phyloP scores from a whole-genome alignment of 768 basidiomycete genomes.

The Lactarius vividus region DNA sequence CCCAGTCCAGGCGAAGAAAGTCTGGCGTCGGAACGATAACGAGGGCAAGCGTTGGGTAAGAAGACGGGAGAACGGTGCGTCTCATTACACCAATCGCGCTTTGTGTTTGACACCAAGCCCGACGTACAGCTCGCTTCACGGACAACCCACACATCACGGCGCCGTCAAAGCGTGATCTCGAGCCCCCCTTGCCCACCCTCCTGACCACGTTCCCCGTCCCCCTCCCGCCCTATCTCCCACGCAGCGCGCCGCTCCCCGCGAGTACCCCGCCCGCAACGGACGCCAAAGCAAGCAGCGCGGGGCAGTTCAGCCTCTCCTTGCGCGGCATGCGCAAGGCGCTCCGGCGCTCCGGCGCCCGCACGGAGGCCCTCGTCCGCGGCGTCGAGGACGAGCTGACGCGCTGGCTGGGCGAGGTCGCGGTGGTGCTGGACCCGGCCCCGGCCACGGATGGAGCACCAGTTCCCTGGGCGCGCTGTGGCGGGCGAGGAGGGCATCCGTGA shows the following conservation, averaged over 20 bases:
- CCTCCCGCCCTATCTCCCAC: constrained; percentile 65
- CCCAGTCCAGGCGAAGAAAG: constrained; percentile 39
- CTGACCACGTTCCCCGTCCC: constrained; percentile 73
- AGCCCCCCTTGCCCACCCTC: constrained; percentile 41
- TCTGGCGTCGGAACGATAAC: constrained; percentile 50
- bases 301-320: constrained; percentile 71
- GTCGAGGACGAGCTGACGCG: constrained; percentile 59
- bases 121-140: constrained; percentile 57
- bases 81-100: neutral
- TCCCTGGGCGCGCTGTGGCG: constrained; percentile 50
- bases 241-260: constrained; percentile 53
- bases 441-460: constrained; percentile 33
- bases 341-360: constrained; percentile 56
- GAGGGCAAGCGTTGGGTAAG: constrained; percentile 78
- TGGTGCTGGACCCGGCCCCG: constrained; percentile 52
- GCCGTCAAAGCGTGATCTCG: constrained; percentile 59
- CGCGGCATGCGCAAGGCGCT: constrained; percentile 72
- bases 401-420: constrained; percentile 62
- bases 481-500: constrained; percentile 57
- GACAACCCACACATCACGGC: constrained; percentile 69
- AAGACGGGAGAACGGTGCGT: constrained; percentile 73
- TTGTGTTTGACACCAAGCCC: neutral
- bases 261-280: constrained; percentile 36
- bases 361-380: constrained; percentile 61
- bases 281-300: constrained; percentile 62